phyloP scores from a whole-genome alignment of 2,329 filamentous ascomycete genomes.

The Metarhizium album region DNA sequence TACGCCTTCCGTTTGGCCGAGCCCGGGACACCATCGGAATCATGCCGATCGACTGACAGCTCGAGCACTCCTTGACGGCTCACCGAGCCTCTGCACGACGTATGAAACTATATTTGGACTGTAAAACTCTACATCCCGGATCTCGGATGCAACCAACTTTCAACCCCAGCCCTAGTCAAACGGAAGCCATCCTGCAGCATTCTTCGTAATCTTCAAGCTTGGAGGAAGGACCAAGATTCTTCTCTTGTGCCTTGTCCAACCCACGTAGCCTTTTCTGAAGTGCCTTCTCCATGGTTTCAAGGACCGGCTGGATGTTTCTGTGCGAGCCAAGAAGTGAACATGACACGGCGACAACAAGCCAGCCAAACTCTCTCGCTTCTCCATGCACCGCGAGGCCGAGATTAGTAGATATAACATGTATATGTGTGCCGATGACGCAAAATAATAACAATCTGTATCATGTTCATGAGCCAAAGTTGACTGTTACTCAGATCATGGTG shows the following conservation, averaged over 20 bases:
- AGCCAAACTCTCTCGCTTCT: too few relatives aligned
- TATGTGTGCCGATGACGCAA: too few relatives aligned
- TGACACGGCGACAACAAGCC: background rate
- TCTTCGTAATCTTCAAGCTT: background rate
- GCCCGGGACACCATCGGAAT: background rate
- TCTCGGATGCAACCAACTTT: background rate
- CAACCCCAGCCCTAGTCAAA: background rate
- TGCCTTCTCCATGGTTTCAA: too few relatives aligned
- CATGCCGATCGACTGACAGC: background rate
- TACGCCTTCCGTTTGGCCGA: background rate
- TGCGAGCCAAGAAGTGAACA: background rate
- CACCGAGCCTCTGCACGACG: background rate
- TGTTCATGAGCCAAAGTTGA: background rate
- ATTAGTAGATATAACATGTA: too few relatives aligned
- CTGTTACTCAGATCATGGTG: background rate
- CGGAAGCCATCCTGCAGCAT: background rate
- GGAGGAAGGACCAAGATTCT: background rate
- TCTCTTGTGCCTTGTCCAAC: background rate
- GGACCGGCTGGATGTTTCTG: background rate
- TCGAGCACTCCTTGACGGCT: background rate
- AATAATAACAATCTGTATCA: background rate
- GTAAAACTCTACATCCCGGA: background rate
- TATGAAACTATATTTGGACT: background rate
- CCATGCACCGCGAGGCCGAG: too few relatives aligned
- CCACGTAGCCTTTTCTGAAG: background rate